These are phyloP conservation scores for Coemansia umbellata DNA, from an alignment of 192 early-diverging fungal species.

Conservation along the genomic window DNA sequence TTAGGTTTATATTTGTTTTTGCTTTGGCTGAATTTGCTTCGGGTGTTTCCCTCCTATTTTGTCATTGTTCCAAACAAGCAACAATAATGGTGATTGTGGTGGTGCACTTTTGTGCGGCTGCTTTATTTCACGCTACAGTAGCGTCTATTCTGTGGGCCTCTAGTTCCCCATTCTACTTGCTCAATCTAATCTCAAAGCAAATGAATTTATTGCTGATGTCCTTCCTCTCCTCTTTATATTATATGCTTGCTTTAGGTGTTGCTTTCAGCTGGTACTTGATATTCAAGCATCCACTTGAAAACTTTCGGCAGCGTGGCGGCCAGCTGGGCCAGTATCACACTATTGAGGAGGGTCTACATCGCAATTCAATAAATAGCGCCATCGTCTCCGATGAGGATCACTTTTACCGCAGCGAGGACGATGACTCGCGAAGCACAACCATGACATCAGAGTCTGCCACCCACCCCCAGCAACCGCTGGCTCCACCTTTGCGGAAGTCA, in stretches of 20 bases:
- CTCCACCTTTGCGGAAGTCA: slow-evolving; percentile 5
- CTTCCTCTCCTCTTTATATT: not conserved
- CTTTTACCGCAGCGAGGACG: slow-evolving; percentile 23
- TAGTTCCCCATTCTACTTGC: no score
- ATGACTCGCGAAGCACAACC: slow-evolving; percentile 31
- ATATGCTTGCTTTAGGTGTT: slow-evolving; percentile 32
- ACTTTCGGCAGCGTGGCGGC: slow-evolving; percentile 27
- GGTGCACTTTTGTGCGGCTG: no score
- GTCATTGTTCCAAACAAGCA: not conserved
- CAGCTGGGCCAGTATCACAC: slow-evolving; percentile 27
- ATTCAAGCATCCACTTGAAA: slow-evolving; percentile 40
- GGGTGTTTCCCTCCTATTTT: no score
- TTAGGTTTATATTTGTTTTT: not conserved
- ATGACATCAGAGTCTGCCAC: slow-evolving; percentile 23
- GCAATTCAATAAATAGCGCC: slow-evolving; percentile 28
- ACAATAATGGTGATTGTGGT: no score
- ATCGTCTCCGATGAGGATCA: slow-evolving; percentile 18
- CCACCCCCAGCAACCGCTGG: no score
- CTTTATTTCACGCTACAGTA: no score
- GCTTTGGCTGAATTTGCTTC: no score
- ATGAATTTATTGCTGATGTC: not conserved
- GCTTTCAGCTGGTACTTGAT: slow-evolving; percentile 49
- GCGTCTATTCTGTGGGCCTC: no score
- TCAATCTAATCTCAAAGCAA: no score
- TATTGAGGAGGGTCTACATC: slow-evolving; percentile 43